Base-by-base conservation (phyloP, 148 eudicot genomes). In the Chenopodium formosanum region DNA sequence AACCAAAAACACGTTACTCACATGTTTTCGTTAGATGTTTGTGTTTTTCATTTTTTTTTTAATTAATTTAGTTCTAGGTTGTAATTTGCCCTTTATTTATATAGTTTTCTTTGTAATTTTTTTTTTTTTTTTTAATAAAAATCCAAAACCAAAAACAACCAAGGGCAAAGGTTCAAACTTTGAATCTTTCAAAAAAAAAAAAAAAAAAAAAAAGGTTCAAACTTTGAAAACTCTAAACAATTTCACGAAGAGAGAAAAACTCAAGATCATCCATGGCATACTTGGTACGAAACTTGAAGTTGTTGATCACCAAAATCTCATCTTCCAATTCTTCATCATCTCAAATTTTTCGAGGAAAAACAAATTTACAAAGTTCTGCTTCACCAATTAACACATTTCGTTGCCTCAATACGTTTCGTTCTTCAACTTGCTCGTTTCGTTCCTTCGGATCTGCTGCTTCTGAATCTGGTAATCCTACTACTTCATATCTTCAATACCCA, bases 401-500 rank as follows among this genome's bases (percentile, higher is more conserved):
- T 60, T 34, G 52, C 29, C 71, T 72, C 77, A 29, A 12, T 52
- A 37, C 73, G 32, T 64, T 78, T 73, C 82, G 13, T 44, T 50
- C 67, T 37, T 29, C 79, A 16, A 32, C 7, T 63, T n/a, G 52
- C 17, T 63, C 81, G 37, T 69, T 74, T 83, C 76, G 82, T 53
- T 83, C 79, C 25, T 83, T 79, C 11, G 46, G 71, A 53, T 83
- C 86, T 56, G 31, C 70, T 64, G 56, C 75, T 76, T 19, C 65
- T 80, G 53, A 69, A 69, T 60, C 83, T 25, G 83, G 83, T 84
- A 32, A 60, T 13, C 62, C 16, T 19, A 27, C 44, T 75, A 34
- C 1, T 48, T 73, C 52, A 11, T 47, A 50, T 25, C 37, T 65
- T 52, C 34, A 14, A 16, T 48, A 47, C 47, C 19, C 56, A 6